phyloP scores from a whole-genome alignment of 2,329 filamentous ascomycete species.

The Lasiodiplodia citricola region DNA sequence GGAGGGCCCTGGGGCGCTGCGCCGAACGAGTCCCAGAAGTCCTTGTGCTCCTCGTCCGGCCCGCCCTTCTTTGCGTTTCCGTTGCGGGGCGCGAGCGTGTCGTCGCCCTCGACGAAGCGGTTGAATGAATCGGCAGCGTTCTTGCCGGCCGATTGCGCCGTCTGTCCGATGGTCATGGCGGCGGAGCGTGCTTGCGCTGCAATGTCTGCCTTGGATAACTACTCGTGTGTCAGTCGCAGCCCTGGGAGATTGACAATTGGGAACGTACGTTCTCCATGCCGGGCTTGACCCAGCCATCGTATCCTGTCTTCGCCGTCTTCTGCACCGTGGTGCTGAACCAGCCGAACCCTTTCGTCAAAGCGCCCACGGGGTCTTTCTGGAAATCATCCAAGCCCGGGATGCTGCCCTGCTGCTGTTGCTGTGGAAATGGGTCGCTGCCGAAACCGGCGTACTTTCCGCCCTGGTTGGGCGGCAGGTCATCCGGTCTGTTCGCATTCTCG shows the following conservation, averaged over 20 bases:
- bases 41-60: constrained; percentile 62
- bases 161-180: constrained; percentile 62
- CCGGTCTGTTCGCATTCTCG: constrained; percentile 79
- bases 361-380: constrained; percentile 86
- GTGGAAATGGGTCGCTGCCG: constrained; percentile 72
- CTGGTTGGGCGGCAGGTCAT: constrained; percentile 79
- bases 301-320: constrained; percentile 89
- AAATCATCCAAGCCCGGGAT: constrained; percentile 82
- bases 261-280: constrained; percentile 79
- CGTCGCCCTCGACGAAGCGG: constrained; percentile 82
- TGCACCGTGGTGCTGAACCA: constrained; percentile 90
- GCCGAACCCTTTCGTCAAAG: constrained; percentile 88
- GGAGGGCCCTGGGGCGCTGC: constrained; percentile 60
- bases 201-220: constrained; percentile 74
- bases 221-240: not conserved
- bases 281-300: constrained; percentile 90
- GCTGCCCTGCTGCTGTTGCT: constrained; percentile 48
- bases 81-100: constrained; percentile 31
- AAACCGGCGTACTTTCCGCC: constrained; percentile 94
- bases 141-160: constrained; percentile 68
- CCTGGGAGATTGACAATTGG: not conserved
- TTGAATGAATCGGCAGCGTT: constrained; percentile 80
- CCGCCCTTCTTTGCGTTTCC: constrained; percentile 25
- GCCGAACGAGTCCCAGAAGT: constrained; percentile 93
- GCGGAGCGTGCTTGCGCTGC: constrained; percentile 65